Evolutionary conservation across 305 asterid genomes (phyloP).

Genomic region (Fraxinus baroniana): DNA sequence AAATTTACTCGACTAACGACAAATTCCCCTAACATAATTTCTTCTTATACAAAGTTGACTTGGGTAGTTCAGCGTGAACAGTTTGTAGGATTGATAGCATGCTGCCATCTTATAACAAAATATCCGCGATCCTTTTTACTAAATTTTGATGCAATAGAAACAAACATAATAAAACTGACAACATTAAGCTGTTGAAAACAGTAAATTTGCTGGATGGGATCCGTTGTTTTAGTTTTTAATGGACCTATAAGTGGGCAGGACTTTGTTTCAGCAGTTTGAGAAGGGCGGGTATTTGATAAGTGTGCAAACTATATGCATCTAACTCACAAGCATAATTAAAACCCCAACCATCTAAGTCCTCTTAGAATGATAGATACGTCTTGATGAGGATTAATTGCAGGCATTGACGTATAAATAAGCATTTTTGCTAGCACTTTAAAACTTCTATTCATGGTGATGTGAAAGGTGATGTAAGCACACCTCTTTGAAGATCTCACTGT

Average conservation of each 20-base stretch:
- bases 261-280: not conserved
- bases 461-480: constrained; percentile 38
- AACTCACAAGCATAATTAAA: not conserved
- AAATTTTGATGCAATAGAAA: not conserved
- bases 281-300: not conserved
- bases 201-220: not conserved
- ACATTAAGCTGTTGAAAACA: not conserved
- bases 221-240: not conserved
- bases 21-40: not conserved
- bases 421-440: not conserved
- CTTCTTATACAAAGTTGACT: not conserved
- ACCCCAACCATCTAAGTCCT: not conserved
- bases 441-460: not conserved
- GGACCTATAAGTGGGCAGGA: not conserved
- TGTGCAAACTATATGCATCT: not conserved
- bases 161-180: not conserved
- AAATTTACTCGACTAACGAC: not conserved
- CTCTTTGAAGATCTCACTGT: constrained; percentile 82
- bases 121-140: not conserved
- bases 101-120: not conserved
- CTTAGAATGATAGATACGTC: not conserved
- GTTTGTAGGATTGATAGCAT: not conserved
- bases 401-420: not conserved
- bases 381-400: not conserved
- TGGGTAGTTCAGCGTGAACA: not conserved